phyloP scores from a whole-genome alignment of 257 asterid species.

The Solanum lycopersicoides region DNA sequence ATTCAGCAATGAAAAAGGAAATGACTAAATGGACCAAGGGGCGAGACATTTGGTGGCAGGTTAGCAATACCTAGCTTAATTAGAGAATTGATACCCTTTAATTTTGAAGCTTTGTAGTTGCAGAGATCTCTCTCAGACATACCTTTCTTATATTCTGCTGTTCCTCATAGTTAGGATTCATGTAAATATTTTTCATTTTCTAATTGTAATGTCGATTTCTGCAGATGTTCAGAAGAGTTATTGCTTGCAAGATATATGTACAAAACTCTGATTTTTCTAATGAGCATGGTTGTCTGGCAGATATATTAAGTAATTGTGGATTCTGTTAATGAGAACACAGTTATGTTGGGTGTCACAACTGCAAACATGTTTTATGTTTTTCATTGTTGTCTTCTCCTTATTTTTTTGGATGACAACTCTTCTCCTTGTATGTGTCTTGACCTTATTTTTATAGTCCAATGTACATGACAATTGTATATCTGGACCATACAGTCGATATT shows the following conservation, averaged over 20 bases:
- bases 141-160: neutral
- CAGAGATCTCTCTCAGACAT: neutral
- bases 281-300: neutral
- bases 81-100: neutral
- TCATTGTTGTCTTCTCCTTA: neutral
- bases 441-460: neutral
- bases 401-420: neutral
- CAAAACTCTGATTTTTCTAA: neutral
- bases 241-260: neutral
- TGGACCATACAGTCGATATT: neutral
- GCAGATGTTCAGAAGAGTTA: neutral
- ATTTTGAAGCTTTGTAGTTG: neutral
- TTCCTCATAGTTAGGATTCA: neutral
- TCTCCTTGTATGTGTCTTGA: neutral
- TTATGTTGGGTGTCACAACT: neutral
- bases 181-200: neutral
- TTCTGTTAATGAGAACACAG: neutral
- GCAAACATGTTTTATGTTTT: neutral
- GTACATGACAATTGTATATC: neutral
- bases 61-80: slow-evolving; percentile 1
- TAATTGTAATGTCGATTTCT: neutral
- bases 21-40: slow-evolving; percentile 74
- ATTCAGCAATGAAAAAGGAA: slow-evolving; percentile 67
- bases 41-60: slow-evolving; percentile 99
- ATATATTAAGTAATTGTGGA: neutral